These are phyloP conservation scores for Peronospora tabacina DNA, from an alignment of 352 stramenopile genomes.

Conservation along the genomic window DNA sequence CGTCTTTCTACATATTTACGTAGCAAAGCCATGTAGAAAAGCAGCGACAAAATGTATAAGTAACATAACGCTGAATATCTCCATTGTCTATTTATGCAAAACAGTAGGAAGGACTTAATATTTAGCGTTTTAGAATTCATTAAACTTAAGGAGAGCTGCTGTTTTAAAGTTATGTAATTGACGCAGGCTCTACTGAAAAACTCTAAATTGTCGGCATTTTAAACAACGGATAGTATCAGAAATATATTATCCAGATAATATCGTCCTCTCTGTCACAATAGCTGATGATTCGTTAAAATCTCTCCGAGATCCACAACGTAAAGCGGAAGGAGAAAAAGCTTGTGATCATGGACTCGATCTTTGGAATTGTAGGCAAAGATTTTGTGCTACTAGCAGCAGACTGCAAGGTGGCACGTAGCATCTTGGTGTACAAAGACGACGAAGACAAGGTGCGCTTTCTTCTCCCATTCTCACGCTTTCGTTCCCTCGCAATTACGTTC, in stretches of 20 bases:
- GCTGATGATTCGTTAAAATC: slow-evolving; percentile 1
- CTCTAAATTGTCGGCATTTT: too few species aligned
- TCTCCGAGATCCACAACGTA: slow-evolving; percentile 24
- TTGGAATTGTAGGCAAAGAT: slow-evolving; percentile 86
- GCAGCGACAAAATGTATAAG: slow-evolving; percentile 15
- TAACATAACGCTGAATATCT: slow-evolving; percentile 51
- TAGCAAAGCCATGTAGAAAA: too few species aligned
- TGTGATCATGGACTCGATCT: slow-evolving; percentile 74
- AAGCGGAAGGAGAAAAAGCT: slow-evolving; percentile 22
- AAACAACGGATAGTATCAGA: too few species aligned
- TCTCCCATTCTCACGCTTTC: background rate
- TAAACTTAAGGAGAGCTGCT: too few species aligned
- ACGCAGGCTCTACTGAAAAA: too few species aligned
- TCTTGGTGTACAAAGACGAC: slow-evolving; percentile 90
- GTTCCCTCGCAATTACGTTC: too few species aligned
- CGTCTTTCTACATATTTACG: too few species aligned
- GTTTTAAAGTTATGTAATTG: too few species aligned
- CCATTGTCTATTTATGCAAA: slow-evolving; percentile 74
- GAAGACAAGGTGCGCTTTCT: slow-evolving; percentile 82
- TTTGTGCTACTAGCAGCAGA: slow-evolving; percentile 89
- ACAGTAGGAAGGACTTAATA: slow-evolving; percentile 60
- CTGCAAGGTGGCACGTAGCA: slow-evolving; percentile 85
- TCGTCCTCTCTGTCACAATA: background rate
- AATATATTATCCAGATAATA: background rate
- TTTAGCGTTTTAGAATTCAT: too few species aligned